Evolutionary conservation across 352 stramenopile species (phyloP).

Genomic region (Globisporangium ultimum): DNA sequence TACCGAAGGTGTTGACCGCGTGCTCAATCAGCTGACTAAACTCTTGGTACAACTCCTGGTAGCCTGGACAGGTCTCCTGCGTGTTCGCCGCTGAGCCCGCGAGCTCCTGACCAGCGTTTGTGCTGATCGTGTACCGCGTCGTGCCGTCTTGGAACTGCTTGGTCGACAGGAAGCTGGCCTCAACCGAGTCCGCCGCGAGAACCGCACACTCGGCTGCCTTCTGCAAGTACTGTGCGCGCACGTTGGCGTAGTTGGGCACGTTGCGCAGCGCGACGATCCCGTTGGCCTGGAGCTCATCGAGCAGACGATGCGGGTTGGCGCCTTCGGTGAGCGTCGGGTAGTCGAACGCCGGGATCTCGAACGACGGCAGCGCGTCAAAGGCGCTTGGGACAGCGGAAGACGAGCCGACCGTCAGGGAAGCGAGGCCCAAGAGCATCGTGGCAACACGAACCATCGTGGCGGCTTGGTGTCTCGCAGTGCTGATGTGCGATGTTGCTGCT

Average conservation of each 20-base stretch:
- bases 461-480: no score
- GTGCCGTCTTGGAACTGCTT: constrained; percentile 56
- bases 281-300: constrained; percentile 31
- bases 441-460: constrained; percentile 7
- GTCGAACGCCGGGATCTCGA: constrained; percentile 13
- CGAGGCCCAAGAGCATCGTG: constrained; percentile 6
- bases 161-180: constrained; percentile 24
- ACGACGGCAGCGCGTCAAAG: constrained; percentile 8
- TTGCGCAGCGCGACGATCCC: constrained; percentile 51
- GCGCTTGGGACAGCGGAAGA: background rate
- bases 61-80: constrained; percentile 29
- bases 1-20: constrained; percentile 34
- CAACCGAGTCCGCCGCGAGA: constrained; percentile 18
- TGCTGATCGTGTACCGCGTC: constrained; percentile 37
- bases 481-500: no score
- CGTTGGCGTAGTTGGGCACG: constrained; percentile 39
- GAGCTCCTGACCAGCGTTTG: constrained; percentile 36
- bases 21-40: constrained; percentile 41
- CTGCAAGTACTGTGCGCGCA: constrained; percentile 32
- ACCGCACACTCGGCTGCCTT: constrained; percentile 37
- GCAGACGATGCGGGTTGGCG: constrained; percentile 11
- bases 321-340: constrained; percentile 2
- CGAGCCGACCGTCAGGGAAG: background rate
- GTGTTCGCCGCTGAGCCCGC: constrained; percentile 15
- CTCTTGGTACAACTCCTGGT: constrained; percentile 31